phyloP scores from a whole-genome alignment of 768 basidiomycete species.

The Heimioporus sp. region DNA sequence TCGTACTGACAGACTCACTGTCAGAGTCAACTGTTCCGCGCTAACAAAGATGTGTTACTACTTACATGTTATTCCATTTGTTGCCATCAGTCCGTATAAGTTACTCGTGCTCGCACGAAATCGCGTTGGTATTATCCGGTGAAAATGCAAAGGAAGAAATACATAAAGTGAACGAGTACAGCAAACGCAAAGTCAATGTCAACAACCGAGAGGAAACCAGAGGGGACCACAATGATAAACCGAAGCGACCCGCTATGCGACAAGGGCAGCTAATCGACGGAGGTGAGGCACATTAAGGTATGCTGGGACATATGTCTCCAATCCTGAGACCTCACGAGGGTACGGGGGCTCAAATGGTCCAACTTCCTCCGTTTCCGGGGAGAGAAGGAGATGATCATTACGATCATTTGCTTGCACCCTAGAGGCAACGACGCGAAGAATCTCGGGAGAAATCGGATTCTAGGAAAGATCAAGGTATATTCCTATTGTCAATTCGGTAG shows the following conservation, averaged over 20 bases:
- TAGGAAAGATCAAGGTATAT: constrained; percentile 28
- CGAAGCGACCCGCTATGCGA: constrained; percentile 48
- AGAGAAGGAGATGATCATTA: constrained; percentile 93
- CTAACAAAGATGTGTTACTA: not conserved
- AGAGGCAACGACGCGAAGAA: constrained; percentile 93
- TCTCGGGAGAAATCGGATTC: constrained; percentile 97
- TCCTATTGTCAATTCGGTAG: not conserved
- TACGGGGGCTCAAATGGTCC: constrained; percentile 92
- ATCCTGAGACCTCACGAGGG: constrained; percentile 89
- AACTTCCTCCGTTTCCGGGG: constrained; percentile 96
- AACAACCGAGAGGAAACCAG: not conserved
- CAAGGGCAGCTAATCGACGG: constrained; percentile 82
- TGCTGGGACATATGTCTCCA: constrained; percentile 95
- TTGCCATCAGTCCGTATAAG: not conserved
- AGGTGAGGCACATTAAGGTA: constrained; percentile 89
- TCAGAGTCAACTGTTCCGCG: not conserved
- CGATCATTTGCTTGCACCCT: constrained; percentile 95
- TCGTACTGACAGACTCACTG: constrained; percentile 15
- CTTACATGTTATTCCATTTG: not conserved
- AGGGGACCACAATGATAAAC: not conserved
- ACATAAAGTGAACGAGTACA: constrained; percentile 20
- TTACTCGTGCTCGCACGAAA: constrained; percentile 1
- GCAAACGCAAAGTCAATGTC: constrained; percentile 5
- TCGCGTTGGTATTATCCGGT: constrained; percentile 15
- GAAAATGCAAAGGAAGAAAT: constrained; percentile 8